These are phyloP conservation scores for Wallemia ichthyophaga DNA, from an alignment of 1,284 basidiomycete species.

Conservation along the genomic window DNA sequence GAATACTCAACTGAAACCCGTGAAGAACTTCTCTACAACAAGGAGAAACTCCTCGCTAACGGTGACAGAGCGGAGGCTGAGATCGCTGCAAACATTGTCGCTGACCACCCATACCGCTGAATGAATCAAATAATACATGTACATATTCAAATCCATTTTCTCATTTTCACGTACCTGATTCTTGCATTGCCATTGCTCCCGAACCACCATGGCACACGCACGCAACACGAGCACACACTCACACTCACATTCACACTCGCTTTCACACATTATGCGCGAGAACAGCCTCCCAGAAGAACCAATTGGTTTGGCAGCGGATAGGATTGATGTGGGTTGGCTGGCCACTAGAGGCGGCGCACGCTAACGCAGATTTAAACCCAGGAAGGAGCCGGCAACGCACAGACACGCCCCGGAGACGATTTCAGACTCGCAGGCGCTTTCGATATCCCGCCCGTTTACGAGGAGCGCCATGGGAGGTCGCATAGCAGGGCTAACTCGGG, in stretches of 20 bases:
- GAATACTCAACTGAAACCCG: conserved; percentile 92
- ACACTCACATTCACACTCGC: too few species aligned
- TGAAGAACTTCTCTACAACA: conserved; percentile 96
- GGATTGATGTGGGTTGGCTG: background rate
- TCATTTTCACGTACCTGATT: too few species aligned
- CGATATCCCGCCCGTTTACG: background rate
- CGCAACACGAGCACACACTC: background rate
- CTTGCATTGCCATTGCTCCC: too few species aligned
- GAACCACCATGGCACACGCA: background rate
- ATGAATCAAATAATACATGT: background rate
- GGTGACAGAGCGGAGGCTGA: conserved; percentile 90
- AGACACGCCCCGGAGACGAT: background rate
- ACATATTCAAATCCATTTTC: background rate
- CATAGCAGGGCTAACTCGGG: background rate
- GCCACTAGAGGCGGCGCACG: too few species aligned
- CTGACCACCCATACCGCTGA: conserved; percentile 15
- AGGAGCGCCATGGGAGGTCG: background rate
- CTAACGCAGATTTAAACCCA: too few species aligned
- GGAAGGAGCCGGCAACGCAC: background rate
- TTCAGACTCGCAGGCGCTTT: background rate
- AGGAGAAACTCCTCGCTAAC: conserved; percentile 82
- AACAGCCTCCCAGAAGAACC: background rate
- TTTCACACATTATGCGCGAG: background rate
- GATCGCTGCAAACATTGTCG: conserved; percentile 71
- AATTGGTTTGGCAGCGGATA: background rate